Evolutionary conservation across 1,139 yeast genomes (phyloP), one percentile per base, ranked within the genome.

Genomic region (Candida albicans): DNA sequence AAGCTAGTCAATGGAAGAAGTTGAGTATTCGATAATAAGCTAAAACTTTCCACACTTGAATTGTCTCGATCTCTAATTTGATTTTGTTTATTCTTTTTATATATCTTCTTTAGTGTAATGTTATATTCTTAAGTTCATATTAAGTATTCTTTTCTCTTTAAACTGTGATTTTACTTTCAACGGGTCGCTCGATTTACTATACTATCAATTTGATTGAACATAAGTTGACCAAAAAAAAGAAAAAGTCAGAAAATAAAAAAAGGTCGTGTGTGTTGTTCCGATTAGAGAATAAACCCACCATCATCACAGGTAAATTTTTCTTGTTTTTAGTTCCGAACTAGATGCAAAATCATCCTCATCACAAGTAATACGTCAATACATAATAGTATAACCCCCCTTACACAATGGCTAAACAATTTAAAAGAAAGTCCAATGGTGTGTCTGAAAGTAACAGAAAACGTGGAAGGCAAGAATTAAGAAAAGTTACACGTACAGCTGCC

Each of bases 381-480:
- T 18, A 5, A 5, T n/a, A n/a, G n/a, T 18, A 18, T 4, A 3
- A 18, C 3, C 5, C 5, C 22, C 22, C 22, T 18, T 5, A 18
- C 22, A 18, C 22, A 14, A 50, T 50, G 50, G 46, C 43, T 6
- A 42, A 40, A 37, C 52, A 48, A 35, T 41, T 39, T 6, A 51
- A 49, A 29, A 43, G 53, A 41, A 44, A 40, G 37, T 14, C 41
- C 11, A 25, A 14, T 25, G 37, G 27, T 10, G 13, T 22, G 5
- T 18, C 33, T 8, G 24, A 25, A 13, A 27, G 39, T 8, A 43
- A 46, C 15, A 43, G 42, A 24, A 79, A 79, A 50, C 69, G 73
- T 45, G 91, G 93, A 2, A 72, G 93, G 55, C 70, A 73, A 39
- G 79, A 79, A 47, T 55, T 79, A 54, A 70, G 93, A 59, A 68